These are phyloP conservation scores for Dactylellina parvicollis DNA, from an alignment of 2,329 filamentous ascomycete species.

Conservation along the genomic window DNA sequence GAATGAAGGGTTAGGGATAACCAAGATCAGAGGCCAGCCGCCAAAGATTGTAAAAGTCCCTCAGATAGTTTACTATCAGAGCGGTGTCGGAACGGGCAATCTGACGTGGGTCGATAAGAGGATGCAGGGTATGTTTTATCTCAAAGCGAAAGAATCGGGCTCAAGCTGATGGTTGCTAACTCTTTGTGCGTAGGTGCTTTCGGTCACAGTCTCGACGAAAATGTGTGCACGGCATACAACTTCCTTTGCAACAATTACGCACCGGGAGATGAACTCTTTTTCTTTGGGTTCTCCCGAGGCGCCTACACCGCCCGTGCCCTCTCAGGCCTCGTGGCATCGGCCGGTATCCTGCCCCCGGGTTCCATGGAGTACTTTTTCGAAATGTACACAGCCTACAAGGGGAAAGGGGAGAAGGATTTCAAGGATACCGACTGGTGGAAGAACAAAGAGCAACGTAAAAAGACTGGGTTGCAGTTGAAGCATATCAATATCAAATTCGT, in stretches of 20 bases:
- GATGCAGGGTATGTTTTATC: slow-evolving; percentile 23
- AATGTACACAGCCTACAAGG: slow-evolving; percentile 65
- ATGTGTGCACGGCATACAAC: slow-evolving; percentile 71
- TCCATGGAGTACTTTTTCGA: slow-evolving; percentile 68
- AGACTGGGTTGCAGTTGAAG: not conserved
- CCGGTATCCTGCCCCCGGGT: slow-evolving; percentile 67
- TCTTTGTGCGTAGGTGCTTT: slow-evolving; percentile 50
- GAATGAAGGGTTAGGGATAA: slow-evolving; percentile 58
- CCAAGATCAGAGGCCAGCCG: not conserved
- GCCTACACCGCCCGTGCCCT: slow-evolving; percentile 69
- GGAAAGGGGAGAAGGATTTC: slow-evolving; percentile 27
- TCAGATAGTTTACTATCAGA: slow-evolving; percentile 61
- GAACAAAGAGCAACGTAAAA: slow-evolving; percentile 6
- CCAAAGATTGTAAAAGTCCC: slow-evolving; percentile 52
- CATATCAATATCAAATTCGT: slow-evolving; percentile 64
- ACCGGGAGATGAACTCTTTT: slow-evolving; percentile 68
- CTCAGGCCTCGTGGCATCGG: slow-evolving; percentile 66
- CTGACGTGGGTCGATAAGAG: slow-evolving; percentile 31
- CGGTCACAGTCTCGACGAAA: slow-evolving; percentile 57
- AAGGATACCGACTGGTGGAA: not conserved
- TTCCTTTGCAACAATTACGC: slow-evolving; percentile 72
- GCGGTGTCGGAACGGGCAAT: slow-evolving; percentile 59
- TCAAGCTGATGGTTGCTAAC: not conserved
- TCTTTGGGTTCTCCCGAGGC: slow-evolving; percentile 69
- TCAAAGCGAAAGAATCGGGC: not conserved